Evolutionary conservation across 1,284 basidiomycete genomes (phyloP).

Genomic region (Garcileccinum viscosum): DNA sequence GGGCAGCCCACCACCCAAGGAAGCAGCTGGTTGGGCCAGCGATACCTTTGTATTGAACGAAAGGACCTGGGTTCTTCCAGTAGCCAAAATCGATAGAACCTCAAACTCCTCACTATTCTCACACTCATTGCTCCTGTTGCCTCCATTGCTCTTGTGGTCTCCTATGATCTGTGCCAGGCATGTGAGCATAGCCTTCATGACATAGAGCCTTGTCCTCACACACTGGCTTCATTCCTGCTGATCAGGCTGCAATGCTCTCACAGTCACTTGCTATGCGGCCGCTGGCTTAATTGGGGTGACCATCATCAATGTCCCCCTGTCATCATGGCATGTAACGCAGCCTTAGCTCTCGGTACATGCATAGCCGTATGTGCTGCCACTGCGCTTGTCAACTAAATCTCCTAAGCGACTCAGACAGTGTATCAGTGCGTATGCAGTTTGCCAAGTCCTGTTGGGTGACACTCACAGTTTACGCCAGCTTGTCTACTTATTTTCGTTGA

Average conservation of each 20-base stretch:
- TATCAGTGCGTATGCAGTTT: not conserved
- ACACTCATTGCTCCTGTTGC: conserved; percentile 28
- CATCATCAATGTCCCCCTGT: conserved; percentile 49
- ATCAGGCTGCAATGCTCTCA: conserved; percentile 60
- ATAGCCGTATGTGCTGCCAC: conserved; percentile 47
- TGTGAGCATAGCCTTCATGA: conserved; percentile 35
- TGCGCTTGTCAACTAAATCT: too few relatives aligned
- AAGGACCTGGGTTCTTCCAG: conserved; percentile 64
- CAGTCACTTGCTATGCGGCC: conserved; percentile 57
- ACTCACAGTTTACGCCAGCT: not conserved
- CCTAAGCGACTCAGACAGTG: conserved; percentile 19
- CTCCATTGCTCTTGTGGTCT: conserved; percentile 42
- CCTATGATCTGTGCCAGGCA: conserved; percentile 56
- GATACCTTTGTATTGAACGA: conserved; percentile 52
- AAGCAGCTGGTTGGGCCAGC: conserved; percentile 57
- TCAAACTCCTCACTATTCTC: conserved; percentile 29
- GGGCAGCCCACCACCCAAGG: conserved; percentile 60
- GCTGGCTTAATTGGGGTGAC: conserved; percentile 59
- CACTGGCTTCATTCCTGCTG: not conserved
- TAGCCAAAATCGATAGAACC: conserved; percentile 53
- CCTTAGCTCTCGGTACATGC: conserved; percentile 54
- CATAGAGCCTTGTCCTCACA: not conserved
- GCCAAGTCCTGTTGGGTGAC: not conserved
- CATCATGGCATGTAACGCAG: conserved; percentile 57
- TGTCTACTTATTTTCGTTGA: not conserved